Base-by-base conservation (phyloP, 2,329 filamentous ascomycete species). In the Penicillium sp. region DNA sequence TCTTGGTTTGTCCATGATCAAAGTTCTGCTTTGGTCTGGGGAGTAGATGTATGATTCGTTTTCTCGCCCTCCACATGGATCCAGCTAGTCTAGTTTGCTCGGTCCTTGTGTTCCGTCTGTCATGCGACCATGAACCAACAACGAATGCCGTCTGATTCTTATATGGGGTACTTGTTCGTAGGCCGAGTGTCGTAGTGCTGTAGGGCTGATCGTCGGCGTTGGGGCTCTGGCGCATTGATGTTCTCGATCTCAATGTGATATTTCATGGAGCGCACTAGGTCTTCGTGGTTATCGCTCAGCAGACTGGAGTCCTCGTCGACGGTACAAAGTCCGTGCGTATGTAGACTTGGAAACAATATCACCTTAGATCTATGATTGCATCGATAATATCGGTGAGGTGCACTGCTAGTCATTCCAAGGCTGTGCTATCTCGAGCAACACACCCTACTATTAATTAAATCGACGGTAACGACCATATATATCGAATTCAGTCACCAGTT, bases 41-140 rank as follows among this genome's bases (percentile, higher is more conserved):
- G 59, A 63, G 60, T 71, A 60, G 63, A 58, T 67, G 60, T 67
- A 63, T 65, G 60, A 62, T 65, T 65, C 65, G 62, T 61, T 65
- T 57, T 64, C 52, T 55, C 34, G 51, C 52, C 53, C 57, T 50
- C 49, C 60, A 51, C 47, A 53, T 63, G 58, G 60, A 43, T 59
- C 58, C 58, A 52, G 66, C 58, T 63, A 69, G 70, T 65, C 61
- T 68, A 71, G 70, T 68, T 46, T 74, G 72, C 68, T 69, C 65
- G 68, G 65, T 55, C 67, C 59, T 65, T 59, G 61, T 67, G 64
- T 60, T 59, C 66, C 65, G 65, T 70, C 65, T 65, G 61, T 65
- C 63, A 71, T 69, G 68, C 65, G 68, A 72, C 63, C 65, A 71
- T 67, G 70, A 71, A 61, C 59, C 61, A 66, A 69, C 61, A 66